These are phyloP conservation scores for Diutina scorzettiae DNA, from an alignment of 1,139 yeast genomes.

Conservation along the genomic window DNA sequence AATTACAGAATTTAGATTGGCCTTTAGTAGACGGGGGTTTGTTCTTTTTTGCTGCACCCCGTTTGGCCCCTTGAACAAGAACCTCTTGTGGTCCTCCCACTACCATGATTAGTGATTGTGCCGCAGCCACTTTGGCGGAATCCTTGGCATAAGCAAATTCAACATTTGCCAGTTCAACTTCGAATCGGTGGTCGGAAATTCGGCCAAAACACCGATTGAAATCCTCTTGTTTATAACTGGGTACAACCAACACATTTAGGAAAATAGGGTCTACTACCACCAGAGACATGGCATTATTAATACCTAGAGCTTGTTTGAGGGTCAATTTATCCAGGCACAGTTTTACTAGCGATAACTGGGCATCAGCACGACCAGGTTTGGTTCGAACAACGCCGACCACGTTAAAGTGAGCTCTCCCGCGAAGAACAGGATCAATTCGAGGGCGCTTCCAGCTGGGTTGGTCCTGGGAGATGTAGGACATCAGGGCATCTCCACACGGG, in stretches of 20 bases:
- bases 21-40: neutral
- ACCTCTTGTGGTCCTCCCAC: slow-evolving; percentile 24
- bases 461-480: slow-evolving; percentile 20
- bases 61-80: slow-evolving; percentile 41
- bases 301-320: slow-evolving; percentile 48
- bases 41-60: slow-evolving; percentile 35
- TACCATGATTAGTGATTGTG: slow-evolving; percentile 23
- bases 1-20: neutral
- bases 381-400: slow-evolving; percentile 63
- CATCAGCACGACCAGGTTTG: slow-evolving; percentile 82
- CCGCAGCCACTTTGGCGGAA: slow-evolving; percentile 19
- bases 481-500: slow-evolving; percentile 90
- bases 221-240: slow-evolving; percentile 23
- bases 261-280: slow-evolving; percentile 32
- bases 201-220: slow-evolving; percentile 41
- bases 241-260: slow-evolving; percentile 44
- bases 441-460: slow-evolving; percentile 10
- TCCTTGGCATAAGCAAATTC: slow-evolving; percentile 18
- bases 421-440: slow-evolving; percentile 9
- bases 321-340: slow-evolving; percentile 83
- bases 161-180: slow-evolving; percentile 6
- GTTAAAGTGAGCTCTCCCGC: slow-evolving; percentile 61
- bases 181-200: slow-evolving; percentile 11
- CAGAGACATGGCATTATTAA: slow-evolving; percentile 40
- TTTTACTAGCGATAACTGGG: slow-evolving; percentile 58